Conservation (phyloP, 2,329 filamentous ascomycete genomes). For the Alternaria viburni region DNA sequence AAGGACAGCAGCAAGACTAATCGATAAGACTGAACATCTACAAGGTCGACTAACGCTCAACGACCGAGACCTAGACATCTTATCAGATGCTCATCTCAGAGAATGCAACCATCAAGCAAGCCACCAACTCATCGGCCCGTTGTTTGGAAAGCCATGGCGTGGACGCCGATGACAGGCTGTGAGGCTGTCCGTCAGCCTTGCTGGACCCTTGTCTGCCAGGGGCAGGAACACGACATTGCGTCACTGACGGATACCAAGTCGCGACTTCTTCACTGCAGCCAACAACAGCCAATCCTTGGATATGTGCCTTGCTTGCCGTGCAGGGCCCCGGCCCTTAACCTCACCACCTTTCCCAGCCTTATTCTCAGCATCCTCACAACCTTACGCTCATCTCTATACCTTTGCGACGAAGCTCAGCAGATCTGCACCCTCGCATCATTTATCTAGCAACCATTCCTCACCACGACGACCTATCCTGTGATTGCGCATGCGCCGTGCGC, state of each 20-base stretch:
- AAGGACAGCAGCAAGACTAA: neutral
- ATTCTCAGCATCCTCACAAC: neutral
- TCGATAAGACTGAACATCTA: neutral
- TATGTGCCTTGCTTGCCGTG: slow-evolving; percentile 30
- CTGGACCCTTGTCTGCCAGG: slow-evolving; percentile 20
- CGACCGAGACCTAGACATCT: neutral
- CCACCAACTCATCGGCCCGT: slow-evolving; percentile 4
- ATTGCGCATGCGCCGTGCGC: slow-evolving; percentile 18
- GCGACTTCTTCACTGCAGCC: slow-evolving; percentile 31
- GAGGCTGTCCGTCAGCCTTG: slow-evolving; percentile 15
- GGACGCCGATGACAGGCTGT: slow-evolving; percentile 20
- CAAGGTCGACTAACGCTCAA: neutral
- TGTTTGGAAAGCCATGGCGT: slow-evolving; percentile 15
- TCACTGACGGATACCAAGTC: slow-evolving; percentile 27
- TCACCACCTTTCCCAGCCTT: slow-evolving; percentile 6
- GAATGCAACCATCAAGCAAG: neutral
- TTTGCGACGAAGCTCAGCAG: slow-evolving; percentile 20
- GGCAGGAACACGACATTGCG: slow-evolving; percentile 30
- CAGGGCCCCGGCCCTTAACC: slow-evolving; percentile 13
- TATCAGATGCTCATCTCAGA: neutral
- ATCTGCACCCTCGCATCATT: slow-evolving; percentile 16
- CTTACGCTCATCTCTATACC: slow-evolving; percentile 3
- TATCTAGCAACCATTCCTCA: slow-evolving; percentile 20
- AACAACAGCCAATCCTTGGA: slow-evolving; percentile 20
- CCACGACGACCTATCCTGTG: slow-evolving; percentile 2